A percentile compares a stretch with the other conserved stretches of the same genome.
phyloP scores from a whole-genome alignment of 1,284 basidiomycete genomes.

The Mrakiaceae sp. region DNA sequence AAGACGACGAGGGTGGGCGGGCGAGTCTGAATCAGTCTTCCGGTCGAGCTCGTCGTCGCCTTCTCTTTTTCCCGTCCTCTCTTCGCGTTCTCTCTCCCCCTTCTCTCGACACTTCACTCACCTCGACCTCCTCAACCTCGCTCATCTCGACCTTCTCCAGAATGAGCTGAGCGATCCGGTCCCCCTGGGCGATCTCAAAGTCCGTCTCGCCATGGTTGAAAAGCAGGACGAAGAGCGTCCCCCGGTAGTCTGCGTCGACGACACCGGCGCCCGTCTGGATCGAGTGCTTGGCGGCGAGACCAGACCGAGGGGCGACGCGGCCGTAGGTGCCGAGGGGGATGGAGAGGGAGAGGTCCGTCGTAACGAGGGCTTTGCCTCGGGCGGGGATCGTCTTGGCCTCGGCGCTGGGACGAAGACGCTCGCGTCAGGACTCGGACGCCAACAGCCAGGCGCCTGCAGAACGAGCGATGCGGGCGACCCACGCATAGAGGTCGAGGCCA shows the following conservation, averaged over 20 bases:
- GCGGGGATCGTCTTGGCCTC: constrained; percentile 69
- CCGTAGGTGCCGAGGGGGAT: constrained; percentile 90
- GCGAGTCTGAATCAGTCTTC: background rate
- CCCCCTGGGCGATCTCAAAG: constrained; percentile 80
- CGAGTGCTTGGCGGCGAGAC: constrained; percentile 89
- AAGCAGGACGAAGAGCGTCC: constrained; percentile 80
- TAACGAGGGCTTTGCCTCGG: constrained; percentile 73
- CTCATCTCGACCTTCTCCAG: constrained; percentile 83
- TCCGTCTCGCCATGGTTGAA: constrained; percentile 80
- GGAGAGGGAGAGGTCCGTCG: constrained; percentile 83
- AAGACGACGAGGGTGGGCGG: background rate
- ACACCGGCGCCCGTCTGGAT: constrained; percentile 96
- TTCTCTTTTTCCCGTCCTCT: background rate
- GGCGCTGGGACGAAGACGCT: constrained; percentile 40
- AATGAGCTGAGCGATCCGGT: constrained; percentile 88
- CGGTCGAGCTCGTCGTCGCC: background rate
- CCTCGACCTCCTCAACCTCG: constrained; percentile 71
- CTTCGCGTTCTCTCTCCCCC: background rate
- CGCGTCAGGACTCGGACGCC: constrained; percentile 7
- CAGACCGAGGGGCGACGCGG: constrained; percentile 86
- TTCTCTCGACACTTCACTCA: constrained; percentile 34
- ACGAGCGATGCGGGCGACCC: constrained; percentile 26
- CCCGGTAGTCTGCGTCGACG: constrained; percentile 91
- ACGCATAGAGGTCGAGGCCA: constrained; percentile 91
- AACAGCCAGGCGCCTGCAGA: constrained; percentile 1